A percentile compares a stretch with the other conserved stretches of the same genome.
Conservation (phyloP, 2,329 filamentous ascomycete genomes). For the Aspergillus puulaauensis region DNA sequence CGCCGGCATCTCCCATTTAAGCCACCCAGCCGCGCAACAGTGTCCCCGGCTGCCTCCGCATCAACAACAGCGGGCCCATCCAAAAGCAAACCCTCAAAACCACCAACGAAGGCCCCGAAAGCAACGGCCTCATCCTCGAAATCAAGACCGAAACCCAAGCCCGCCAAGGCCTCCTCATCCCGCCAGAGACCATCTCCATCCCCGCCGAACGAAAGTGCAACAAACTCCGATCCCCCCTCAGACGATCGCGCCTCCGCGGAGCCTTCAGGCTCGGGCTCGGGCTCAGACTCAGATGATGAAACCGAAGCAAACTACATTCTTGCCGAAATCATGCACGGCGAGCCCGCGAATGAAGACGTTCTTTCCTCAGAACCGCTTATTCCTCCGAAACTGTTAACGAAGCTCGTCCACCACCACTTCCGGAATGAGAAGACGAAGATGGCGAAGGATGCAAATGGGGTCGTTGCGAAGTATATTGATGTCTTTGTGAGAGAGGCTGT, state of each 20-base stretch:
- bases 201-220: conserved; percentile 1
- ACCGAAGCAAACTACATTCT: conserved; percentile 50
- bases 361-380: conserved; percentile 51
- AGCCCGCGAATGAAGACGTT: conserved; percentile 27
- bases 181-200: conserved; percentile 12
- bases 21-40: conserved; percentile 38
- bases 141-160: conserved; percentile 10
- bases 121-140: conserved; percentile 14
- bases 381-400: conserved; percentile 71
- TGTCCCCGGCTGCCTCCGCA: neutral
- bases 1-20: conserved; percentile 45
- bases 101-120: conserved; percentile 11
- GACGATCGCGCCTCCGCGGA: conserved; percentile 7
- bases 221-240: conserved; percentile 14
- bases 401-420: conserved; percentile 78
- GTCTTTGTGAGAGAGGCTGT: conserved; percentile 88
- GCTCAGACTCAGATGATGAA: conserved; percentile 8
- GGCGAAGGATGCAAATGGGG: conserved; percentile 71
- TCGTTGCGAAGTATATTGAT: conserved; percentile 83
- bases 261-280: conserved; percentile 9
- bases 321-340: conserved; percentile 41
- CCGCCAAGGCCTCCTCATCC: conserved; percentile 5
- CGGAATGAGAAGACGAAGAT: conserved; percentile 68
- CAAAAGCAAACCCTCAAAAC: conserved; percentile 17
- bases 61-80: conserved; percentile 24